Percentiles rank a stretch among this genome's conserved stretches.
Conservation (phyloP, 2,329 filamentous ascomycete species). For the Fusarium sp. region DNA sequence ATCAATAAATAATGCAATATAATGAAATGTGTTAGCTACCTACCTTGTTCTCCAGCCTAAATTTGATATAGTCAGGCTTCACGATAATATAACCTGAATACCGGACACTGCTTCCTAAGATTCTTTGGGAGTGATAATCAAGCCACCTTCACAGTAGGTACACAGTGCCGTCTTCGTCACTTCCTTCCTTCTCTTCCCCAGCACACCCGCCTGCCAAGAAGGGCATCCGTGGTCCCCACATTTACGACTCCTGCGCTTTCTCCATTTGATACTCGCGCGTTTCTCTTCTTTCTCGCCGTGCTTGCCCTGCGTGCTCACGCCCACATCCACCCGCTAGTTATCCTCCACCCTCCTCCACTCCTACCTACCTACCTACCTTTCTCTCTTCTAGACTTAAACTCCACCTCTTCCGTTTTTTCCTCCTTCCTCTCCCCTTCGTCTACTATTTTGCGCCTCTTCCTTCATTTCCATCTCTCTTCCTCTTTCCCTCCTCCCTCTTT, state of each 20-base stretch:
- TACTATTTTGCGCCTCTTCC: constrained; percentile 50
- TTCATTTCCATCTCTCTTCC: constrained; percentile 50
- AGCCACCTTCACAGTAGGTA: constrained; percentile 23
- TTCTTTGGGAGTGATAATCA: background rate
- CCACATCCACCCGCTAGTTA: background rate
- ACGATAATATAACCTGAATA: background rate
- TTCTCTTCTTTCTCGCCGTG: constrained; percentile 15
- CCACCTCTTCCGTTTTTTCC: constrained; percentile 53
- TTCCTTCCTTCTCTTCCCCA: constrained; percentile 42
- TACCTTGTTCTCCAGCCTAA: background rate
- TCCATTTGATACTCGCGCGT: constrained; percentile 38
- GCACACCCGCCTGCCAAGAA: constrained; percentile 46
- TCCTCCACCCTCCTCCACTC: constrained; percentile 22
- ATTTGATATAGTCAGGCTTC: background rate
- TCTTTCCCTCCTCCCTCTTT: constrained; percentile 41
- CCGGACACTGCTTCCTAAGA: background rate
- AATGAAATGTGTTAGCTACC: background rate
- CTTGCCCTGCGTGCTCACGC: background rate
- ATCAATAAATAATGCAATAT: background rate
- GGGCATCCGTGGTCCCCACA: constrained; percentile 27
- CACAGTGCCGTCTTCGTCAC: constrained; percentile 42
- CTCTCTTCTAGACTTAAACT: constrained; percentile 52
- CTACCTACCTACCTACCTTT: constrained; percentile 38
- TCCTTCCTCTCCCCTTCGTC: constrained; percentile 48
- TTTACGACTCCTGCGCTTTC: constrained; percentile 28